phyloP scores from a whole-genome alignment of 805 yeast genomes.

The Starmera dryadoides region DNA sequence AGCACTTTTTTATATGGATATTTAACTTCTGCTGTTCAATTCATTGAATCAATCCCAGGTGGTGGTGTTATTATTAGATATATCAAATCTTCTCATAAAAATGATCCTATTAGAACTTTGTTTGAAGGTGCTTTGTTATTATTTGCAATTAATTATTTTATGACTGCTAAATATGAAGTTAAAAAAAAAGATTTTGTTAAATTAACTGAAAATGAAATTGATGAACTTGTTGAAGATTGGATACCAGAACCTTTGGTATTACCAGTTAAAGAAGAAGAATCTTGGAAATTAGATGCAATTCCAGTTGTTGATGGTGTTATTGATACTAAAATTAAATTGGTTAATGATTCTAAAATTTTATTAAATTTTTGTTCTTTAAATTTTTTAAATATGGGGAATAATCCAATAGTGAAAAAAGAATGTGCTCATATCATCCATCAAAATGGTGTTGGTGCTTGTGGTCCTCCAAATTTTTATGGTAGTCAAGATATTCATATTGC shows the following conservation, averaged over 20 bases:
- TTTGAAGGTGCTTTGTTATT: slow-evolving; percentile 70
- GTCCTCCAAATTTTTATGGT: slow-evolving; percentile 97
- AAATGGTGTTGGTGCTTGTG: slow-evolving; percentile 96
- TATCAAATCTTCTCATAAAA: slow-evolving; percentile 77
- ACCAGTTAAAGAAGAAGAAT: slow-evolving; percentile 39
- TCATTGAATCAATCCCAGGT: slow-evolving; percentile 36
- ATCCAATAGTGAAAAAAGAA: slow-evolving; percentile 37
- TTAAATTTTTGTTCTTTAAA: slow-evolving; percentile 69
- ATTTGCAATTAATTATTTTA: slow-evolving; percentile 79
- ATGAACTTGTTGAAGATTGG: slow-evolving; percentile 87
- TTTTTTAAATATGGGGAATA: slow-evolving; percentile 54
- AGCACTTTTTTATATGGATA: neutral
- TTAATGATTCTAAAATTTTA: slow-evolving; percentile 29
- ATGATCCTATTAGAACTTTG: slow-evolving; percentile 87
- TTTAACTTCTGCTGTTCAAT: neutral
- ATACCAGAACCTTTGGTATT: slow-evolving; percentile 77
- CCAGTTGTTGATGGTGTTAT: slow-evolving; percentile 60
- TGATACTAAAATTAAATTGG: slow-evolving; percentile 17
- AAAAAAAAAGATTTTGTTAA: slow-evolving; percentile 65
- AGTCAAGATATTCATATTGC: slow-evolving; percentile 85
- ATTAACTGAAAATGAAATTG: slow-evolving; percentile 57
- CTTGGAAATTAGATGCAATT: slow-evolving; percentile 54
- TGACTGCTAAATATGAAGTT: slow-evolving; percentile 67
- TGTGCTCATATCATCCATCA: slow-evolving; percentile 53
- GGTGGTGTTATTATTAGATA: slow-evolving; percentile 58